Base-by-base conservation (phyloP, 306 rosid genomes). In the Cicer judaicum region DNA sequence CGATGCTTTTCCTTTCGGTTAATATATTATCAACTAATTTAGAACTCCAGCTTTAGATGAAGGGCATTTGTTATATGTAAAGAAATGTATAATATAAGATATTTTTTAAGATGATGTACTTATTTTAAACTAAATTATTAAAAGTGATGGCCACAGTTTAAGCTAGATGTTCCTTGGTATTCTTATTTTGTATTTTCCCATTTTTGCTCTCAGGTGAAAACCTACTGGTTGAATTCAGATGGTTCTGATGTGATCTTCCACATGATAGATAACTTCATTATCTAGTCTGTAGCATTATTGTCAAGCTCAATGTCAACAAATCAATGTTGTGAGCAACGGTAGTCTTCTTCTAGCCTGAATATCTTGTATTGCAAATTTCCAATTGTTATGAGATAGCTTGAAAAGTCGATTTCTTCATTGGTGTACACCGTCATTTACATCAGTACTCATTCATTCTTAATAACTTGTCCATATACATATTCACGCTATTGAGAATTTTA, bases 181-280 rank as follows among this genome's bases (percentile, higher is more conserved):
- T 12, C 64, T 79, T 52, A 74, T 56, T 74, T 62, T 75, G 14
- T 21, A 16, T 69, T 47, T 85, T 16, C 47, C 68, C 39, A 46
- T 40, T 70, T 68, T 42, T 89, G 56, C 14, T 52, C 71, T 80
- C 89, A 94, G 98, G 98, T 94, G 81, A 90, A 91, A 88, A 88
- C 84, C 41, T 91, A 88, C 80, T 91, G 97, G 96, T 52, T 90
- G 73, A 92, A 91, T 87, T 93, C 98, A 15, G 98, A 94, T 80
- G 97, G 98, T 62, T 92, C 94, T 1, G 97, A 88, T 80, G 98
- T 94, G 80, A 92, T 91, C 76, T 85, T 70, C 80, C 98, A 94
- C 74, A 91, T 94, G 85, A 91, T 91, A 52, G 98, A 91, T 80
- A 85, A 86, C 83, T 91, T 94, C 76, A 89, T 87, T 75, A 81